Base-by-base conservation (phyloP, 2,329 filamentous ascomycete genomes). In the Chalara sp. region DNA sequence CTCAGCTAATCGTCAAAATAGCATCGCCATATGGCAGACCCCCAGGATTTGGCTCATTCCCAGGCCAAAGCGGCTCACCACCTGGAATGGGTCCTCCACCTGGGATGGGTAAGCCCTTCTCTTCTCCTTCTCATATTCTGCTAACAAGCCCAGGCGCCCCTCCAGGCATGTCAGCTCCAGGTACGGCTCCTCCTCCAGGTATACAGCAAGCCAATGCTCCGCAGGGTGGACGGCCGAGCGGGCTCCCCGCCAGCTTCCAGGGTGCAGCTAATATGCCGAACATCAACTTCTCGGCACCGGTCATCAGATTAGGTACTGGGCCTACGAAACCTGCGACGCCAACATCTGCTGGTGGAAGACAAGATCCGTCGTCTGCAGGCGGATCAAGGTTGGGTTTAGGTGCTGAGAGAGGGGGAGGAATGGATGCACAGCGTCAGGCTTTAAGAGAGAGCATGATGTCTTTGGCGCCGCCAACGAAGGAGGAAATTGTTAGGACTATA, bases 281-380 rank as follows among this genome's bases (percentile, higher is more conserved):
- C 68, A 96, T 99, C 75, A 96, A 99, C 74, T 96, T 97, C 75
- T 95, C 88, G 64, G 93, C 93, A 35, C 91, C 92, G 51, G 90
- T 97, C 53, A 97, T 99, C 65, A 87, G 93, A 50, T 79, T 99
- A 44, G 93, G 92, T 41, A 92, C 90, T 1, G 80, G 84, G 4
- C 80, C 82, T 3, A 70, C 79, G n/a, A 89, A 89, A 63, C 74
- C 83, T 30, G 66, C 69, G n/a, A 60, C 61, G 28, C 61, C 63
- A 2, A 46, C 56, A 13, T 64, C 70, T 56, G 67, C 69, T 35
- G 61, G 64, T 44, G 63, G 64, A 35, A 75, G 76, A 42, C 71
- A 75, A 55, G 76, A 80, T 48, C 68, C 68, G 12, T 60, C 68
- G 52, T 62, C 65, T 68, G 49, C 51, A 13, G 57, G 61, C 8